phyloP scores from a whole-genome alignment of 768 basidiomycete genomes.

The Exsudoporus frostii region DNA sequence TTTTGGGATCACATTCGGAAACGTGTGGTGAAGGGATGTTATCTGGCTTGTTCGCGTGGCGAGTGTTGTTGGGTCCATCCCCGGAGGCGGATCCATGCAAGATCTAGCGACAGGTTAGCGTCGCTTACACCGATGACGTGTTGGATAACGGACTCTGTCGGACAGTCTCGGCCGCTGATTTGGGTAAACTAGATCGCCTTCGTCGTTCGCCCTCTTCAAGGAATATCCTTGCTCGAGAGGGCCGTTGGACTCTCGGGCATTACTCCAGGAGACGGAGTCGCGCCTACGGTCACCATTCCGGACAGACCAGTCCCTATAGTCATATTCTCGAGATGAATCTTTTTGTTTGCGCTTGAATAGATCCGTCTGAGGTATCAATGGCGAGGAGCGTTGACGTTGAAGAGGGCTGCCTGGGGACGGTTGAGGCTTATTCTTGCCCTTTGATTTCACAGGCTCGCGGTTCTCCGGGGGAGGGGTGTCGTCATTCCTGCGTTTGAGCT shows the following conservation, averaged over 20 bases:
- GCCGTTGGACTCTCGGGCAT: constrained; percentile 19
- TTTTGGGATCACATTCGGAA: constrained; percentile 3
- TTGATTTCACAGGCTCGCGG: constrained; percentile 22
- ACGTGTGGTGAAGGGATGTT: background rate
- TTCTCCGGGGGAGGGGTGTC: constrained; percentile 19
- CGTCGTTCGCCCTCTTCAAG: constrained; percentile 27
- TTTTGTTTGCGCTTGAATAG: constrained; percentile 36
- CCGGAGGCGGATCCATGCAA: constrained; percentile 6
- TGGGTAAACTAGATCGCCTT: constrained; percentile 21
- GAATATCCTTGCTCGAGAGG: constrained; percentile 15
- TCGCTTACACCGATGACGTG: background rate
- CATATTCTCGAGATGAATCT: constrained; percentile 22
- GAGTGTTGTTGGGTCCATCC: constrained; percentile 3
- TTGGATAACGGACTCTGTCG: constrained; percentile 27
- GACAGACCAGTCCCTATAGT: constrained; percentile 18
- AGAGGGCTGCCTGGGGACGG: constrained; percentile 18
- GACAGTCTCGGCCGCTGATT: constrained; percentile 27
- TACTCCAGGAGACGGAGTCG: constrained; percentile 21
- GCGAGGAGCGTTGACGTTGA: constrained; percentile 29
- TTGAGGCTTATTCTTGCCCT: constrained; percentile 21
- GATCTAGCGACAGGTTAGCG: constrained; percentile 17
- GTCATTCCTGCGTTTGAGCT: constrained; percentile 18
- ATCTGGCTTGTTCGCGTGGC: constrained; percentile 5
- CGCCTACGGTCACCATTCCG: constrained; percentile 24
- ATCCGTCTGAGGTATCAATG: constrained; percentile 44